Evolutionary conservation across 2,329 filamentous ascomycete species (phyloP).

Genomic region (Fusarium nygamai): DNA sequence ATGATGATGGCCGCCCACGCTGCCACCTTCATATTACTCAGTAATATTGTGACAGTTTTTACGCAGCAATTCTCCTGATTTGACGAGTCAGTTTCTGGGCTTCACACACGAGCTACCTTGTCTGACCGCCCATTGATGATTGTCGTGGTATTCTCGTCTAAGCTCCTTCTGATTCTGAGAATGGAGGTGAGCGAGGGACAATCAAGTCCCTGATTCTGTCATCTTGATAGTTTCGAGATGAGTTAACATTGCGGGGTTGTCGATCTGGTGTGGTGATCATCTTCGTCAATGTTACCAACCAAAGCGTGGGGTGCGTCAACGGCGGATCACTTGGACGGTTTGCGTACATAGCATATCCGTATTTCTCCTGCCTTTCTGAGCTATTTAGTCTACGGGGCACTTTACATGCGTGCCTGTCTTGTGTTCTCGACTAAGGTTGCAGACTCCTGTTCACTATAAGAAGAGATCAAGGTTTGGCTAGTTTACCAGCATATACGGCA

Average conservation of each 20-base stretch:
- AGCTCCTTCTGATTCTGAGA: not conserved
- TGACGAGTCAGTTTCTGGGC: constrained; percentile 4
- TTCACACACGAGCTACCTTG: not conserved
- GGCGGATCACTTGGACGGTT: constrained; percentile 16
- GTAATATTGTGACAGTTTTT: not conserved
- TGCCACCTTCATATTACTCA: not conserved
- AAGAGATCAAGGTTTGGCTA: not conserved
- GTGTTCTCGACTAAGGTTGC: not conserved
- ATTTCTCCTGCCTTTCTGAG: not conserved
- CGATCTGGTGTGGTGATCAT: constrained; percentile 38
- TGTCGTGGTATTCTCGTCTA: not conserved
- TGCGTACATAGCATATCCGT: not conserved
- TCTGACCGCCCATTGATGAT: not conserved
- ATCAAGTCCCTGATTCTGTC: not conserved
- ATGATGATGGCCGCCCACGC: not conserved
- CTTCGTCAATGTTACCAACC: constrained; percentile 31
- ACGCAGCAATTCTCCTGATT: not conserved
- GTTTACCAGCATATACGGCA: not conserved
- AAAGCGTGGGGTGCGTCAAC: constrained; percentile 35
- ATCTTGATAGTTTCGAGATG: not conserved
- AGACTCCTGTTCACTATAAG: not conserved
- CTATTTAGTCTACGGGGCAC: not conserved
- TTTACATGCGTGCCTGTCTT: not conserved
- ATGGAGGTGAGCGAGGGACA: not conserved
- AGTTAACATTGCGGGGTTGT: constrained; percentile 38